phyloP scores from a whole-genome alignment of 495 filamentous ascomycete species.

The Glonium stellatum region DNA sequence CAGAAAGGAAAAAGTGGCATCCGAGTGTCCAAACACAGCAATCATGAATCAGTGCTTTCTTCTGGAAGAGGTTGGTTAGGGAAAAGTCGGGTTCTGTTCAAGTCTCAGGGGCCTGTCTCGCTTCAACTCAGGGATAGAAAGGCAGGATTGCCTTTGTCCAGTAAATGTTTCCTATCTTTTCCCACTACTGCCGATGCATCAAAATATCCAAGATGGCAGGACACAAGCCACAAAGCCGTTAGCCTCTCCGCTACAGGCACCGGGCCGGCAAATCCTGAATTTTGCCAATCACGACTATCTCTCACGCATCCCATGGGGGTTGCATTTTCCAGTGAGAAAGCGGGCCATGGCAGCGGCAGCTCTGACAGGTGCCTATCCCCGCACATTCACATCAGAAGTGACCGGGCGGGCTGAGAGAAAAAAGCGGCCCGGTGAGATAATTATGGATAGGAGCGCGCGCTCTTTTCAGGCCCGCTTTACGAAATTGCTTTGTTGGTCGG shows the following conservation, averaged over 20 bases:
- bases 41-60: background rate
- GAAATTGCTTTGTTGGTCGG: background rate
- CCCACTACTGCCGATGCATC: background rate
- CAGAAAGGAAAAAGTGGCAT: background rate
- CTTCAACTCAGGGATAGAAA: background rate
- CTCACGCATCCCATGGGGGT: too few species aligned
- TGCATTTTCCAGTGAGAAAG: background rate
- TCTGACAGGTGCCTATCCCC: slow-evolving; percentile 5
- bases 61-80: too few species aligned
- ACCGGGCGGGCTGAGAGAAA: background rate
- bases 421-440: slow-evolving; percentile 13
- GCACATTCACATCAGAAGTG: slow-evolving; percentile 9
- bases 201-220: slow-evolving; percentile 5
- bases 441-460: background rate
- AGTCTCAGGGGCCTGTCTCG: background rate
- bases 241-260: background rate
- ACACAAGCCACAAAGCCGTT: background rate
- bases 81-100: background rate
- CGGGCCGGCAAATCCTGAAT: slow-evolving; percentile 7
- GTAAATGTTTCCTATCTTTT: background rate
- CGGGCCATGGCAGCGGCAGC: slow-evolving; percentile 8
- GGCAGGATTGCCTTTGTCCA: background rate
- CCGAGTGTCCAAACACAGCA: too few species aligned
- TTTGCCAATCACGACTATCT: slow-evolving; percentile 14
- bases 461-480: background rate